Evolutionary conservation across 495 filamentous ascomycete species (phyloP), one percentile per base, ranked within the genome.

Genomic region (Xylaria castorea): DNA sequence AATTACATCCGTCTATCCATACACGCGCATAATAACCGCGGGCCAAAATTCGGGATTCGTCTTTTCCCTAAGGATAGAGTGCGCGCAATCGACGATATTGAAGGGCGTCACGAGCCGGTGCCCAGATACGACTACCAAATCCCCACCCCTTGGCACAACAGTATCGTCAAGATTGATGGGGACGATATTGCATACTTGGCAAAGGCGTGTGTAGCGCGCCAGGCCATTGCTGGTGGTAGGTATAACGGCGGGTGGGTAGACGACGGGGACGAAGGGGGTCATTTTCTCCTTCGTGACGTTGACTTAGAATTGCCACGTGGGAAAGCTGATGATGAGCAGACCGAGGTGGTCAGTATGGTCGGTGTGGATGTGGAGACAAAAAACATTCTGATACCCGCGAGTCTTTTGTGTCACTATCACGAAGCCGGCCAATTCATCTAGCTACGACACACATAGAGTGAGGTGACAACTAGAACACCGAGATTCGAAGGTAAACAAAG

Each of bases 101-200:
- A 66, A 20, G 66, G 62, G 8, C 20, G 72, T 14, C 55, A 75
- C 30, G 25, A 57, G 18, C 68, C 62, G 1, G 71, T 73, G 70
- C 69, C 66, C 9, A 72, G 68, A 5, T 77, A 65, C 8, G 83
- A 83, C 51, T 70, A 81, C 16, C 82, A 85, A 51, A 80, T 85
- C 18, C 82, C 83, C 0, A 84, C 82, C 0, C 82, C 83, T 11
- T 85, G 83, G 83, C 83, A 85, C 61, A 85, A 83, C 68, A 78
- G 71, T 20, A 75, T 85, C 11, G 76, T 79, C 14, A 75, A 79
- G 32, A 57, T 85, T 12, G 74, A 70, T 3, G 81, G 80, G 2
- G 75, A 73, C 40, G 44, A 77, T 1, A 53, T 73, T 14, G 46
- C 76, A 22, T 80, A 79, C 25, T 61, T 84, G 11, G 77, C 75